A percentile compares a stretch with the other conserved stretches of the same genome.
Conservation (phyloP, 2,329 filamentous ascomycete species). For the Fusarium sp. region DNA sequence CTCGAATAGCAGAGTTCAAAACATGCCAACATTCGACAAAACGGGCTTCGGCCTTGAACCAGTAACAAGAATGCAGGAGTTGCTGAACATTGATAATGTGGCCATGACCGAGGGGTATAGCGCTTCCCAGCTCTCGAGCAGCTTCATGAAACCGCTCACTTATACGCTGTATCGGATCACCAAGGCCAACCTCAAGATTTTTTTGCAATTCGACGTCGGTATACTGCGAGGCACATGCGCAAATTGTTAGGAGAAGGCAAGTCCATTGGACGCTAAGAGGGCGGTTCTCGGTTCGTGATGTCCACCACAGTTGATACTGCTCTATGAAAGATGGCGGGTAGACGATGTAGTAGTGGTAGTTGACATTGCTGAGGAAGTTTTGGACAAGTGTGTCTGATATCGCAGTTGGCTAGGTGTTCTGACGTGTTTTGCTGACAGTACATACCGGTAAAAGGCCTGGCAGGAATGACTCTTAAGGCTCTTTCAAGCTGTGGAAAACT, state of each 20-base stretch:
- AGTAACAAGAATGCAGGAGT: constrained; percentile 52
- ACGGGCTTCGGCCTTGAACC: constrained; percentile 51
- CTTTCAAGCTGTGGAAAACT: constrained; percentile 47
- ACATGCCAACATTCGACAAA: constrained; percentile 53
- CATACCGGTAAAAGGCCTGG: constrained; percentile 50
- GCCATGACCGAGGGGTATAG: constrained; percentile 48
- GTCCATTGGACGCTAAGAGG: constrained; percentile 53
- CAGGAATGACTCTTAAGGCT: constrained; percentile 47
- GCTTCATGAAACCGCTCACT: constrained; percentile 49
- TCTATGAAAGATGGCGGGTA: constrained; percentile 50
- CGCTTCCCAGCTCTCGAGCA: constrained; percentile 47
- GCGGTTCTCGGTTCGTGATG: constrained; percentile 40
- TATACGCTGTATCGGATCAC: constrained; percentile 43
- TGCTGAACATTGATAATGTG: constrained; percentile 50
- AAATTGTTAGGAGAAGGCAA: constrained; percentile 51
- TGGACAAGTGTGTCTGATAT: constrained; percentile 51
- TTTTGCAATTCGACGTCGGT: constrained; percentile 44
- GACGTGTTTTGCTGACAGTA: neutral
- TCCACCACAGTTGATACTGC: constrained; percentile 52
- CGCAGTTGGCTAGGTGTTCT: neutral
- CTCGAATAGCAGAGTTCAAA: constrained; percentile 48
- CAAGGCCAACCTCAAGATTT: constrained; percentile 48
- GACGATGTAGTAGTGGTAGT: constrained; percentile 54
- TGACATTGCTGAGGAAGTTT: constrained; percentile 52
- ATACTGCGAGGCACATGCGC: constrained; percentile 52